phyloP scores from a whole-genome alignment of 108 stramenopile species.

The Cyclotella distinguenda region DNA sequence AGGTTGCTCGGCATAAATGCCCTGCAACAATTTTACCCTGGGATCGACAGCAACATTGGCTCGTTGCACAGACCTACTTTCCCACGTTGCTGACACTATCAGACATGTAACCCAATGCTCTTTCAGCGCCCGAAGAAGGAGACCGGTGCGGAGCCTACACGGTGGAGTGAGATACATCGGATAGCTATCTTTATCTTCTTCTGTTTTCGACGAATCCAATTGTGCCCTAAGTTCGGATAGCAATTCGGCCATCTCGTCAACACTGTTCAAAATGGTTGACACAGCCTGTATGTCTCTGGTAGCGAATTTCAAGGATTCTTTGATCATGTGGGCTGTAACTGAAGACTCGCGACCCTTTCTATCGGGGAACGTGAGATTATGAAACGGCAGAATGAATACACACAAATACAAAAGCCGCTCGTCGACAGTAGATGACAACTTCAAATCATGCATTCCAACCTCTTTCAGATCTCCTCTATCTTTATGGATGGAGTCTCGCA shows the following conservation, averaged over 20 bases:
- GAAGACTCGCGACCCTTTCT: conserved; percentile 47
- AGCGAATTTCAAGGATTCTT: conserved; percentile 79
- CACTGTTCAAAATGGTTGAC: conserved; percentile 41
- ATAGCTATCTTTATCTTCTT: conserved; percentile 8
- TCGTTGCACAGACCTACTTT: conserved; percentile 42
- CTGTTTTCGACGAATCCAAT: conserved; percentile 1
- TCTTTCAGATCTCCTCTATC: not conserved
- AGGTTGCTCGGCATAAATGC: conserved; percentile 17
- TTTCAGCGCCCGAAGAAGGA: conserved; percentile 63
- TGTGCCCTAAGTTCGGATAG: conserved; percentile 41
- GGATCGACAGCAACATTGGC: not conserved
- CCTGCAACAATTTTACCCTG: not conserved
- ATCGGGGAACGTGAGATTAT: conserved; percentile 57
- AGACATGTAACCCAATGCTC: conserved; percentile 78
- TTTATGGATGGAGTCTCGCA: conserved; percentile 13
- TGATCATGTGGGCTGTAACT: conserved; percentile 70
- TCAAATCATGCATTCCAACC: not conserved
- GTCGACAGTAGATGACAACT: conserved; percentile 37
- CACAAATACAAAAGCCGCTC: conserved; percentile 62
- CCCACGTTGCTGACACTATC: conserved; percentile 54
- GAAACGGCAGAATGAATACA: conserved; percentile 66
- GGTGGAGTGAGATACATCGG: conserved; percentile 6
- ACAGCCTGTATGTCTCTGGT: conserved; percentile 63
- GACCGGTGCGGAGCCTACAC: conserved; percentile 62
- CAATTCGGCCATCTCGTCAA: conserved; percentile 62